These are phyloP conservation scores for Russula sp. DNA, from an alignment of 768 basidiomycete genomes.

Conservation along the genomic window DNA sequence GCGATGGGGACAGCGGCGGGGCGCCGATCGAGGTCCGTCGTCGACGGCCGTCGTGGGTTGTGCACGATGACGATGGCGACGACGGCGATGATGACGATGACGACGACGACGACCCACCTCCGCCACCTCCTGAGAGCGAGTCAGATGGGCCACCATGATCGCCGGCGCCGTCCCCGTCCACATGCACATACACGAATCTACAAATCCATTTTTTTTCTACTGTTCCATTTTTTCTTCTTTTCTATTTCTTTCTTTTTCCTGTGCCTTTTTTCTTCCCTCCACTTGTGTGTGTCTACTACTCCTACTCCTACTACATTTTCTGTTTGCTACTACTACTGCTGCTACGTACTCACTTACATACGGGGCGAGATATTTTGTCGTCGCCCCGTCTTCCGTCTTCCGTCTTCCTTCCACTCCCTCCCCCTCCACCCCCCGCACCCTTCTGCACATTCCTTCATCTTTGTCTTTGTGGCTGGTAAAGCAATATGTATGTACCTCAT, in stretches of 20 bases:
- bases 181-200: not conserved
- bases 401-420: too few species aligned
- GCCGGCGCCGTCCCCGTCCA: not conserved
- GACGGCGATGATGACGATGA: not conserved
- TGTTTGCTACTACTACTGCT: not conserved
- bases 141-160: too few species aligned
- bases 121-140: not conserved
- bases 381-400: not conserved
- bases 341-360: constrained; percentile 8
- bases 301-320: not conserved
- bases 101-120: not conserved
- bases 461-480: not conserved
- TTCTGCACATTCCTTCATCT: not conserved
- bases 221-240: not conserved
- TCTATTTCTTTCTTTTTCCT: not conserved
- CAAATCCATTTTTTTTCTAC: not conserved
- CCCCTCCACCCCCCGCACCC: too few species aligned
- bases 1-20: constrained; percentile 2
- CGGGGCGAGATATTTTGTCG: not conserved
- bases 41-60: constrained; percentile 19
- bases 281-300: not conserved
- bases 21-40: constrained; percentile 23
- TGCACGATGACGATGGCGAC: constrained; percentile 8
- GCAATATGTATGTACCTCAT: constrained; percentile 19
- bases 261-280: not conserved